phyloP scores from a whole-genome alignment of 2,329 filamentous ascomycete species.

The Gliomastix tumulicola region DNA sequence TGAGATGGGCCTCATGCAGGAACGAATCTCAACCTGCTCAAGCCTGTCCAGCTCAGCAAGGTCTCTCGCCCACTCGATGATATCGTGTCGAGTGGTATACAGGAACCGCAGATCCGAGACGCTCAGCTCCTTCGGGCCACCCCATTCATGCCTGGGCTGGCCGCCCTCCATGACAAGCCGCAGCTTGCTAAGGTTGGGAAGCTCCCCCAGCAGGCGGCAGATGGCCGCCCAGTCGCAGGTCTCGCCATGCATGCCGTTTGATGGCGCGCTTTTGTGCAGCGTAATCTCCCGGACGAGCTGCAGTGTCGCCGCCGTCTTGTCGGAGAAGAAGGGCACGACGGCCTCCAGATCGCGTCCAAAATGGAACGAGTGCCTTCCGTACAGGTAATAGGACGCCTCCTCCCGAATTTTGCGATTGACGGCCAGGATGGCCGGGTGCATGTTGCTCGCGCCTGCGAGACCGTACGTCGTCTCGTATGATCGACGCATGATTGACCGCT shows the following conservation, averaged over 20 bases:
- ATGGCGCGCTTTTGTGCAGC: slow-evolving; percentile 48
- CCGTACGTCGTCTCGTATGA: slow-evolving; percentile 48
- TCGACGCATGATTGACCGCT: slow-evolving; percentile 28
- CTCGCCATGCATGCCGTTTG: slow-evolving; percentile 19
- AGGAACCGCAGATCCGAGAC: slow-evolving; percentile 39
- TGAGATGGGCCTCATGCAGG: slow-evolving; percentile 47
- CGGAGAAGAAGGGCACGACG: slow-evolving; percentile 50
- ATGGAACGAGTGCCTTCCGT: slow-evolving; percentile 48
- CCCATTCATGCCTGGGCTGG: slow-evolving; percentile 41
- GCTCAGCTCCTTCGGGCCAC: slow-evolving; percentile 35
- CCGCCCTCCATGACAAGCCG: slow-evolving; percentile 49
- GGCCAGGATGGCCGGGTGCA: slow-evolving; percentile 38
- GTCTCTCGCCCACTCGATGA: slow-evolving; percentile 51
- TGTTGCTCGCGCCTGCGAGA: slow-evolving; percentile 6
- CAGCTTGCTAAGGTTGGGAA: slow-evolving; percentile 32
- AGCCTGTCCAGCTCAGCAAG: slow-evolving; percentile 42
- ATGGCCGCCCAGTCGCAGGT: slow-evolving; percentile 48
- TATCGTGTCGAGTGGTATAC: slow-evolving; percentile 35
- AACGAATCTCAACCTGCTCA: slow-evolving; percentile 40
- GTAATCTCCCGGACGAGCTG: slow-evolving; percentile 39
- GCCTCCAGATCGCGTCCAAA: slow-evolving; percentile 56
- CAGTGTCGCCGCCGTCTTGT: slow-evolving; percentile 43
- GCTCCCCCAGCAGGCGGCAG: slow-evolving; percentile 36
- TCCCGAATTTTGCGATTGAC: slow-evolving; percentile 40
- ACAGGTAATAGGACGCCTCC: slow-evolving; percentile 50